Percentiles rank a stretch among this genome's conserved stretches.
phyloP scores from a whole-genome alignment of 2,329 filamentous ascomycete species.

The Cladosporium phlei region DNA sequence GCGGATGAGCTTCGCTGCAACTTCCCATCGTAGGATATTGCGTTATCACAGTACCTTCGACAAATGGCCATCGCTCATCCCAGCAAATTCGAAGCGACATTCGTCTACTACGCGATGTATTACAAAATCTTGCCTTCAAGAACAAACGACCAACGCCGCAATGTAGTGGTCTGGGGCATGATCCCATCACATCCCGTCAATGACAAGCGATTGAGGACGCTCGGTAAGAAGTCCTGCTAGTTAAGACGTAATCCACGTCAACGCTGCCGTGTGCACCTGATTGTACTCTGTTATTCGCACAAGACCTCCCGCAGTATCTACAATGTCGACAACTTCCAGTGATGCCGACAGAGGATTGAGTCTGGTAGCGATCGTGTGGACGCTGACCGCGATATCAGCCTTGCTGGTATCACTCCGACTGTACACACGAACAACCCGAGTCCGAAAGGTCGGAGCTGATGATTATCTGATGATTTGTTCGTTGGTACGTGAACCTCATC shows the following conservation, averaged over 20 bases:
- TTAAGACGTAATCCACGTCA: neutral
- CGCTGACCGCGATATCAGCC: neutral
- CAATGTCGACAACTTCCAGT: neutral
- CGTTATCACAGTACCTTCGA: too few relatives aligned
- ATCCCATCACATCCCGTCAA: neutral
- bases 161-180: neutral
- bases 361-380: neutral
- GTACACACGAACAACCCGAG: neutral
- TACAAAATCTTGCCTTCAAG: neutral
- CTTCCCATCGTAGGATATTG: too few relatives aligned
- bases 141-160: neutral
- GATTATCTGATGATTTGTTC: conserved; percentile 12
- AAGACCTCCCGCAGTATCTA: neutral
- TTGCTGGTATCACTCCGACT: neutral
- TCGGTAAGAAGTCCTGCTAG: neutral
- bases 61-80: too few relatives aligned
- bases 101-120: neutral
- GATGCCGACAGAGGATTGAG: neutral
- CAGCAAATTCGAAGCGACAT: neutral
- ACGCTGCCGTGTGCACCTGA: neutral
- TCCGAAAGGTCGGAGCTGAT: neutral
- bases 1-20: too few relatives aligned
- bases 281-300: neutral
- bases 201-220: neutral
- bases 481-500: neutral